Evolutionary conservation across 441 rosid genomes (phyloP).

Genomic region (Mallotus japonicus): DNA sequence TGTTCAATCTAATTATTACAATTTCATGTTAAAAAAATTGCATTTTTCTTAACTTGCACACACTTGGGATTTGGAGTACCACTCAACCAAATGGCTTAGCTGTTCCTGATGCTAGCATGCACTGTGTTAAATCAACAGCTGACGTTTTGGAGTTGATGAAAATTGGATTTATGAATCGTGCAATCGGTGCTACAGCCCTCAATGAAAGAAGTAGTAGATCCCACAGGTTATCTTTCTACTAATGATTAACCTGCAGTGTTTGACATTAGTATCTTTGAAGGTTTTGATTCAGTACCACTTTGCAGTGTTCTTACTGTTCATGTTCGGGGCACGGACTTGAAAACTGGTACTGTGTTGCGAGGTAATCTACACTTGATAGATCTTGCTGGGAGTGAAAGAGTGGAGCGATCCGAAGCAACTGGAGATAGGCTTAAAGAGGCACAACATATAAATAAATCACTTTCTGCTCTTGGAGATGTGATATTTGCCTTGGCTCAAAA

Average conservation of each 20-base stretch:
- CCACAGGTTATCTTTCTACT: conserved; percentile 29
- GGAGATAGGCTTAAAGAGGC: conserved; percentile 42
- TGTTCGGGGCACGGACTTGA: conserved; percentile 33
- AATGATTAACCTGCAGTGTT: not conserved
- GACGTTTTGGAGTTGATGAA: conserved; percentile 37
- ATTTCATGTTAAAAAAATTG: conserved; percentile 6
- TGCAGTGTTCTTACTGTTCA: conserved; percentile 40
- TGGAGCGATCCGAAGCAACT: conserved; percentile 38
- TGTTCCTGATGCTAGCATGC: conserved; percentile 42
- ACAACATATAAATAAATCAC: conserved; percentile 38
- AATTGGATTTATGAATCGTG: conserved; percentile 35
- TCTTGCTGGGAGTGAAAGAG: conserved; percentile 42
- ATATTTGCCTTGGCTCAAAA: conserved; percentile 40
- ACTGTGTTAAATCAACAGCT: conserved; percentile 29
- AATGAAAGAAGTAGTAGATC: conserved; percentile 45
- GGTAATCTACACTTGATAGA: conserved; percentile 39
- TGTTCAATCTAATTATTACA: not conserved
- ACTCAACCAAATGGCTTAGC: conserved; percentile 42
- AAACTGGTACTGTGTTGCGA: conserved; percentile 29
- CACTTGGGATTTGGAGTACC: conserved; percentile 43
- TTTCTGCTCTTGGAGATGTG: conserved; percentile 40
- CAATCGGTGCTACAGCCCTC: conserved; percentile 33
- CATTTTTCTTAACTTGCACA: conserved; percentile 35
- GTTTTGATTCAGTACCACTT: conserved; percentile 2
- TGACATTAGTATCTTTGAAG: not conserved